Evolutionary conservation across 2,329 filamentous ascomycete genomes (phyloP).

Genomic region (Ophiostoma sp.): DNA sequence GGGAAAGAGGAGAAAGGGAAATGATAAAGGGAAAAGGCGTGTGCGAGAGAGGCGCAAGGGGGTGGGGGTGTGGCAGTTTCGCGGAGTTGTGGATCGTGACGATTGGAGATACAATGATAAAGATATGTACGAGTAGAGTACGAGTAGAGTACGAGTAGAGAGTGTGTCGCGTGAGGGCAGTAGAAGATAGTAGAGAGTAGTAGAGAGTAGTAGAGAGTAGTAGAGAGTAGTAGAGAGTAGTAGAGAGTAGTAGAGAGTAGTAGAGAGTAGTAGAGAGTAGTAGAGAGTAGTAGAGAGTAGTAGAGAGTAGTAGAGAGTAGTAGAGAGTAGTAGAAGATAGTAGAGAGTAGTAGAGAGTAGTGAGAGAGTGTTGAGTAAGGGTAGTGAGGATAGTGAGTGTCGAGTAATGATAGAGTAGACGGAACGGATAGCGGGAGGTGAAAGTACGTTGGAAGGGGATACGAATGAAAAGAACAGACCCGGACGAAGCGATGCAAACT

Average conservation of each 20-base stretch:
- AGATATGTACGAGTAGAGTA: background rate
- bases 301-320: background rate
- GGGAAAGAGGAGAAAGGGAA: background rate
- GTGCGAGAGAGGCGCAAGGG: conserved; percentile 11
- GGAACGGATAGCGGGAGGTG: background rate
- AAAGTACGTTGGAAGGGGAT: background rate
- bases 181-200: no score
- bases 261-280: no score
- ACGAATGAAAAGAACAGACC: background rate
- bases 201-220: no score
- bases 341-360: background rate
- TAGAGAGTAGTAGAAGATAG: no score
- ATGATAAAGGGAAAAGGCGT: conserved; percentile 6
- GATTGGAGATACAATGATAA: background rate
- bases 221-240: background rate
- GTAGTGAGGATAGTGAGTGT: background rate
- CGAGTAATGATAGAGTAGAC: background rate
- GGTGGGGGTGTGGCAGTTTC: conserved; percentile 14
- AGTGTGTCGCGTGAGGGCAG: no score
- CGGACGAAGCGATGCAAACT: background rate
- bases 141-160: background rate
- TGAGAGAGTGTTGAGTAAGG: background rate
- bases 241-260: background rate
- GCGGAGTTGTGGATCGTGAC: conserved; percentile 5
- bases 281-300: background rate